Evolutionary conservation across 2,329 filamentous ascomycete species (phyloP).

Genomic region (Juglanconis juglandina): DNA sequence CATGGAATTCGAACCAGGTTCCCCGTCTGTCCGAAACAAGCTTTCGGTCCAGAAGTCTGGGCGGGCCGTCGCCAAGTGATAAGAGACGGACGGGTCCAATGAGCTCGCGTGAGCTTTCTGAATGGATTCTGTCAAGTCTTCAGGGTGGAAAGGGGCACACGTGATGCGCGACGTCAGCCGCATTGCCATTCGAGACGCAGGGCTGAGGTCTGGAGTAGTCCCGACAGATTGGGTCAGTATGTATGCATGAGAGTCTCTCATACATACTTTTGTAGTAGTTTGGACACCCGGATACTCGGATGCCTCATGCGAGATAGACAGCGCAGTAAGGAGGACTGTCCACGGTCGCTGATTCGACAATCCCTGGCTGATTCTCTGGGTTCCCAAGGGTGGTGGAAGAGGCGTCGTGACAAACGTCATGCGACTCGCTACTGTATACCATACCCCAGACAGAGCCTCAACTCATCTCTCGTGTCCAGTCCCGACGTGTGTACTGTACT

Average conservation of each 20-base stretch:
- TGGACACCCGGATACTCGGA: no score
- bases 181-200: background rate
- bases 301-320: no score
- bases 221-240: background rate
- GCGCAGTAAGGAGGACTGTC: no score
- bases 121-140: constrained; percentile 16
- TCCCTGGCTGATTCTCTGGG: no score
- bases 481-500: no score
- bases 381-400: no score
- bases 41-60: constrained; percentile 6
- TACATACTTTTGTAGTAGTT: background rate
- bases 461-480: no score
- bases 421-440: no score
- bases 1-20: constrained; percentile 2
- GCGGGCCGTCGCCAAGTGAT: constrained; percentile 17
- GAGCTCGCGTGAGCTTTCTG: constrained; percentile 13
- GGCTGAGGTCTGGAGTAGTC: background rate
- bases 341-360: no score
- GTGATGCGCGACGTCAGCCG: constrained; percentile 11
- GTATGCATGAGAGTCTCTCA: background rate
- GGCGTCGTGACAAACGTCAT: no score
- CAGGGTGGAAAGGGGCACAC: constrained; percentile 8
- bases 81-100: constrained; percentile 13
- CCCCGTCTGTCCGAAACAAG: constrained; percentile 13
- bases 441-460: no score